Base-by-base conservation (phyloP, 768 basidiomycete species). In the Serendipita sp. region DNA sequence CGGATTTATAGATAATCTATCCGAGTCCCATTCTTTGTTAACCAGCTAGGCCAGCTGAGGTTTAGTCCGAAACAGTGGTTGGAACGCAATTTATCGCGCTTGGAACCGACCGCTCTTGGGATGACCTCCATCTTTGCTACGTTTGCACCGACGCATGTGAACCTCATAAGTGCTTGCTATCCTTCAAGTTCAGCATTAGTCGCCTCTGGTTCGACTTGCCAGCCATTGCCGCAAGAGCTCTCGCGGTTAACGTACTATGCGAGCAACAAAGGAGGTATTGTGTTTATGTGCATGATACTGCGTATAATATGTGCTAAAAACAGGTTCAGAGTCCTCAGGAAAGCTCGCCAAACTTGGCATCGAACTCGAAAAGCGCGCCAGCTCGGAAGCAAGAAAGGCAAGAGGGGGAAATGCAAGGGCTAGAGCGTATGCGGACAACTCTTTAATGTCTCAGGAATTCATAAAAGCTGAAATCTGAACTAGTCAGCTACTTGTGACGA, bases 161-260 rank as follows among this genome's bases (percentile, higher is more conserved):
- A 83, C 68, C 83, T 92, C 65, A 81, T 94, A 70, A 82, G 82
- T 62, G 82, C 89, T 38, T 94, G 90, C 72, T 95, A 94, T 71
- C 92, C 92, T 16, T 81, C 88, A 5, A 75, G 83, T 44, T 84
- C 90, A 61, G 77, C 83, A 3, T 78, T 94, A 34, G 75, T 84
- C 61, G 82, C 86, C 17, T 79, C 88, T 22, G 88, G 82, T 38
- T 85, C 90, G 58, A 82, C 85, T 63, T 90, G 83, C 72, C 80
- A 79, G 13, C 89, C 90, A 13, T 91, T 90, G 67, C 78, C 86
- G 0, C 90, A 91, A 71, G 90, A 92, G 68, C 78, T 91, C 16
- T 91, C 90, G 60, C 81, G 85, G 17, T 77, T 92, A 58, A 88
- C 88, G 2, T 92, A 92, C 71, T 90, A 89, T 75, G 89, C 86